Conservation (phyloP, 768 basidiomycete genomes). For the Hirschioporus abietinus region DNA sequence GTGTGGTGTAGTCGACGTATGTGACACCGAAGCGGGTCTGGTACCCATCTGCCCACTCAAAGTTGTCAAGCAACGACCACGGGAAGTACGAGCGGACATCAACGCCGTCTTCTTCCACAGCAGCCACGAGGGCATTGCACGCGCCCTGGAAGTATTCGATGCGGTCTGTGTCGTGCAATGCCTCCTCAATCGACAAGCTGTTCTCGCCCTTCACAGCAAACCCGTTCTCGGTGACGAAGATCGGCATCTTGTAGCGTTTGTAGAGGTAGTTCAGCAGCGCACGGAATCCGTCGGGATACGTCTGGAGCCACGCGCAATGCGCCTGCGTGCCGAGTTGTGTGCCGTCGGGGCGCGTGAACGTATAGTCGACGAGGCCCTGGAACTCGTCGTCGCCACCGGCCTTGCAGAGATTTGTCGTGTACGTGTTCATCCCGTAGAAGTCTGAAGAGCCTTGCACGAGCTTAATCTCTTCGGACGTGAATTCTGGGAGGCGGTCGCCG, state of each 20-base stretch:
- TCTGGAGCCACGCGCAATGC: constrained; percentile 62
- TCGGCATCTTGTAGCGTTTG: constrained; percentile 45
- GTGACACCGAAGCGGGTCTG: constrained; percentile 64
- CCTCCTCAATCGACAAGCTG: constrained; percentile 45
- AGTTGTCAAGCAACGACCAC: constrained; percentile 65
- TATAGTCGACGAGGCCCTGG: constrained; percentile 54
- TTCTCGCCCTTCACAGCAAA: constrained; percentile 66
- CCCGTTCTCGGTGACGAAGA: constrained; percentile 72
- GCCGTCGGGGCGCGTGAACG: constrained; percentile 58
- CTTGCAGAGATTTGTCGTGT: constrained; percentile 58
- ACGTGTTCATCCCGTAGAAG: constrained; percentile 72
- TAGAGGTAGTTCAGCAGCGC: constrained; percentile 61
- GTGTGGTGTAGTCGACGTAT: constrained; percentile 67
- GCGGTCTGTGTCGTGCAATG: constrained; percentile 54
- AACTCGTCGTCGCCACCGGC: constrained; percentile 60
- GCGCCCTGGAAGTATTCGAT: constrained; percentile 63
- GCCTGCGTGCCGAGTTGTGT: constrained; percentile 61
- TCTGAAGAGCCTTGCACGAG: constrained; percentile 62
- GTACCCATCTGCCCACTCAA: constrained; percentile 75
- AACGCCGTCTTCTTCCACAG: constrained; percentile 59
- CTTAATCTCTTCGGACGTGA: constrained; percentile 48
- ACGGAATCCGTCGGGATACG: constrained; percentile 67
- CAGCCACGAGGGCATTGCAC: constrained; percentile 45
- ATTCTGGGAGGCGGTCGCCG: constrained; percentile 52
- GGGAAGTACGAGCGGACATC: constrained; percentile 61